Evolutionary conservation across 1,284 basidiomycete genomes (phyloP).

Genomic region (Ustilago bromivora): DNA sequence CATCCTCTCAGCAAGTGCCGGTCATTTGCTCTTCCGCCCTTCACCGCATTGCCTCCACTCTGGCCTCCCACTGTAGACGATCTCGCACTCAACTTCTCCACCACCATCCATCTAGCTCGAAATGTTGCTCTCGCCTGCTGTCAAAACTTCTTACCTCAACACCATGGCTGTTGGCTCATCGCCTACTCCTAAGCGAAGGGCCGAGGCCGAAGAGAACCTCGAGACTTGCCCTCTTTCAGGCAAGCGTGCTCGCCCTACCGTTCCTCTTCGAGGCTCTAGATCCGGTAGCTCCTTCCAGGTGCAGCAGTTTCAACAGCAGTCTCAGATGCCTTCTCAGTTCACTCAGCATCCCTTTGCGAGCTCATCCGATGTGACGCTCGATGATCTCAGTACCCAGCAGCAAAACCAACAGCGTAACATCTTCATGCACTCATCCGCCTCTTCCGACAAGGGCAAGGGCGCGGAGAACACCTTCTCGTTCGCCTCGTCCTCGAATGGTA

Average conservation of each 20-base stretch:
- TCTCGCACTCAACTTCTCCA: neutral
- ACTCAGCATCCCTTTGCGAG: slow-evolving; percentile 32
- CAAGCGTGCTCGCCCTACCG: slow-evolving; percentile 45
- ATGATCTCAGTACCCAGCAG: slow-evolving; percentile 27
- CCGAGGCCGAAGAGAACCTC: slow-evolving; percentile 35
- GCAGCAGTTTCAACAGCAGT: slow-evolving; percentile 18
- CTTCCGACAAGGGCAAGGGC: slow-evolving; percentile 26
- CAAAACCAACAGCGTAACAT: slow-evolving; percentile 36
- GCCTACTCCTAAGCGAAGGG: slow-evolving; percentile 41
- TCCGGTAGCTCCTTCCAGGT: slow-evolving; percentile 26
- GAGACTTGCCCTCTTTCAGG: slow-evolving; percentile 39
- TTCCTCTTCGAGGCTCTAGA: slow-evolving; percentile 37
- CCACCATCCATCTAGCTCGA: neutral
- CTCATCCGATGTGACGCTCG: slow-evolving; percentile 48
- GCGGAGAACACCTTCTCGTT: slow-evolving; percentile 9
- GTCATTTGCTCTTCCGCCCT: slow-evolving; percentile 13
- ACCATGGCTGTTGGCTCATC: slow-evolving; percentile 44
- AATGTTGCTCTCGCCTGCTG: slow-evolving; percentile 51
- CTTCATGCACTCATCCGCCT: slow-evolving; percentile 41
- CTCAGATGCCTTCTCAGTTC: slow-evolving; percentile 10
- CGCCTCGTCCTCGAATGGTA: slow-evolving; percentile 17
- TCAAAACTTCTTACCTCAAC: slow-evolving; percentile 54
- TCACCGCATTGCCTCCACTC: neutral
- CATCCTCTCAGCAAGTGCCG: slow-evolving; percentile 18
- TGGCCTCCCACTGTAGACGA: neutral